phyloP scores from a whole-genome alignment of 2,329 filamentous ascomycete genomes.

The Didymella segeticola region DNA sequence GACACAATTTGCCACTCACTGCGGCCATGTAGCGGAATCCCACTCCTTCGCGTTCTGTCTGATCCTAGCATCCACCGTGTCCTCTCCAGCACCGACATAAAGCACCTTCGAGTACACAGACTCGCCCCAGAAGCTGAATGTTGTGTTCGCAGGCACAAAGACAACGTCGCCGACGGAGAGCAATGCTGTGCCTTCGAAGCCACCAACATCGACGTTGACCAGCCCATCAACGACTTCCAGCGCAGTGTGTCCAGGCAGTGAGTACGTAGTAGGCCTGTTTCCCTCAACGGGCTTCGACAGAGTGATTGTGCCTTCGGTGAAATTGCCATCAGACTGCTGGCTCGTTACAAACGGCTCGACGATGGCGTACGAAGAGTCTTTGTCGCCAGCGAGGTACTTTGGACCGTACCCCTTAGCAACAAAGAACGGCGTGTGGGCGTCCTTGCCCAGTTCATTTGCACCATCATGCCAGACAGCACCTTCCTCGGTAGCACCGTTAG shows the following conservation, averaged over 20 bases:
- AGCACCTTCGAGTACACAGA: slow-evolving; percentile 31
- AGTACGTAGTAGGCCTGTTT: slow-evolving; percentile 27
- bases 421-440: slow-evolving; percentile 50
- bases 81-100: slow-evolving; percentile 29
- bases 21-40: slow-evolving; percentile 25
- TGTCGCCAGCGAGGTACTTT: slow-evolving; percentile 51
- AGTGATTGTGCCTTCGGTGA: slow-evolving; percentile 55
- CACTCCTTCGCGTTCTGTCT: slow-evolving; percentile 19
- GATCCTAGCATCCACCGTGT: slow-evolving; percentile 28
- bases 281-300: slow-evolving; percentile 40
- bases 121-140: slow-evolving; percentile 45
- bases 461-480: slow-evolving; percentile 50
- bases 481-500: slow-evolving; percentile 52
- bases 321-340: slow-evolving; percentile 50
- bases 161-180: slow-evolving; percentile 50
- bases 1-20: not conserved
- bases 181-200: slow-evolving; percentile 34
- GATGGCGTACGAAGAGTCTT: slow-evolving; percentile 49
- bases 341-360: slow-evolving; percentile 54
- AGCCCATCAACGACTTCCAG: slow-evolving; percentile 51
- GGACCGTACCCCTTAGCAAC: slow-evolving; percentile 57
- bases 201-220: slow-evolving; percentile 43
- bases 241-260: slow-evolving; percentile 42
- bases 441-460: slow-evolving; percentile 41
- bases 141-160: slow-evolving; percentile 46